Conservation (phyloP, 768 basidiomycete genomes). For the Auriscalpium vulgare region DNA sequence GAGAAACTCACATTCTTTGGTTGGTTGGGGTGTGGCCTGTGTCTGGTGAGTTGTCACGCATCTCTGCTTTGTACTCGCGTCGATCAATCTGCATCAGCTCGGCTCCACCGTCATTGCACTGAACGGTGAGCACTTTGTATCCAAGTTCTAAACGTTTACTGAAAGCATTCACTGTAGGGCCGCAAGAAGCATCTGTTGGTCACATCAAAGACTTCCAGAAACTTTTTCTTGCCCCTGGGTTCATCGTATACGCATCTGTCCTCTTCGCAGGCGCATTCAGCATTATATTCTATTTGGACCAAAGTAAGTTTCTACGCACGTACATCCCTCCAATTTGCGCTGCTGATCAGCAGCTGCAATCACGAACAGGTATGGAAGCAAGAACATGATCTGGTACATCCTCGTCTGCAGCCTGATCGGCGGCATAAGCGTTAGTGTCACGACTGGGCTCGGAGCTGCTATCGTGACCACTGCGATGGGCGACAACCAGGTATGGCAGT, state of each 20-base stretch:
- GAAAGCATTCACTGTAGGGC: conserved; percentile 34
- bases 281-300: conserved; percentile 81
- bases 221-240: conserved; percentile 78
- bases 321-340: no score
- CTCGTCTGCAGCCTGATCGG: conserved; percentile 94
- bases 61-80: background rate
- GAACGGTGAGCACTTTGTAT: conserved; percentile 47
- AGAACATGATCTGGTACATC: conserved; percentile 94
- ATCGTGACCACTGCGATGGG: conserved; percentile 76
- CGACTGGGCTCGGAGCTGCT: conserved; percentile 86
- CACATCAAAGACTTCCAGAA: conserved; percentile 65
- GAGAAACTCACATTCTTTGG: conserved; percentile 94
- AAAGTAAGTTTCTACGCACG: conserved; percentile 33
- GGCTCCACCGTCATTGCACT: conserved; percentile 87
- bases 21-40: conserved; percentile 89
- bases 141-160: conserved; percentile 3
- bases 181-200: conserved; percentile 60
- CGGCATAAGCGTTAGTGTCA: conserved; percentile 89
- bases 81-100: conserved; percentile 34
- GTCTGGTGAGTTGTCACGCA: conserved; percentile 56
- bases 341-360: background rate
- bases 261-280: conserved; percentile 56
- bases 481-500: conserved; percentile 58
- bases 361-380: conserved; percentile 63
- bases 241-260: conserved; percentile 60